Evolutionary conservation across 176 grass and related monocot genomes (phyloP), one percentile per base, ranked within the genome.

Genomic region (Eleusine indica): DNA sequence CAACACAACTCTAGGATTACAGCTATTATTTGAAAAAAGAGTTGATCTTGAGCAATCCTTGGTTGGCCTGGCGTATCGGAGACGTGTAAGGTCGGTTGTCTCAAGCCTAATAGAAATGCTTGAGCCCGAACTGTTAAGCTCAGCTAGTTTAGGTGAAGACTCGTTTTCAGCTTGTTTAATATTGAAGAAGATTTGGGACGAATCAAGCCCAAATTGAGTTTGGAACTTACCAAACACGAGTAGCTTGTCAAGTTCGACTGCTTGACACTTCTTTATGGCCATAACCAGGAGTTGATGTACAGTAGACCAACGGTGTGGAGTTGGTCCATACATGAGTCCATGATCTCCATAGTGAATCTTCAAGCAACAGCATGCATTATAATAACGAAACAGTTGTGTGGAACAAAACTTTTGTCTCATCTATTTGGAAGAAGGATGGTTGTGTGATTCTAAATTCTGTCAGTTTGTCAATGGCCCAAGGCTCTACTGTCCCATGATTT

Each of bases 341-440:
- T 54, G 15, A 19, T 54, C 52, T 54, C 52, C 9, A 40, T 10
- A 68, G 28, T 49, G 65, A 70, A 78, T 78, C 67, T 77, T 52
- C 30, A 63, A 69, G 44, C 44, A 70, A 65, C 51, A 13, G 38
- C 64, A 44, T 28, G 5, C 66, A 65, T 52, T 87, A 60, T 37
- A 83, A 57, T 57, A 17, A 65, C 41, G 21, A 9, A 68, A 73
- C n/a, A 60, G 46, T 22, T 39, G 38, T 39, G 25, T 2, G 6
- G n/a, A 37, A 16, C 57, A 72, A 51, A 18, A n/a, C 12, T 80
- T 42, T 22, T 35, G 16, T 52, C 63, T 70, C 67, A n/a, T 71
- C 78, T 72, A 9, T 88, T 88, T 57, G 14, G 43, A 37, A 48
- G 56, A 78, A 83, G 37, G 66, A 66, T 79, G 8, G 46, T 65